Conservation (phyloP, 1,284 basidiomycete species). For the Cronartium quercuum region DNA sequence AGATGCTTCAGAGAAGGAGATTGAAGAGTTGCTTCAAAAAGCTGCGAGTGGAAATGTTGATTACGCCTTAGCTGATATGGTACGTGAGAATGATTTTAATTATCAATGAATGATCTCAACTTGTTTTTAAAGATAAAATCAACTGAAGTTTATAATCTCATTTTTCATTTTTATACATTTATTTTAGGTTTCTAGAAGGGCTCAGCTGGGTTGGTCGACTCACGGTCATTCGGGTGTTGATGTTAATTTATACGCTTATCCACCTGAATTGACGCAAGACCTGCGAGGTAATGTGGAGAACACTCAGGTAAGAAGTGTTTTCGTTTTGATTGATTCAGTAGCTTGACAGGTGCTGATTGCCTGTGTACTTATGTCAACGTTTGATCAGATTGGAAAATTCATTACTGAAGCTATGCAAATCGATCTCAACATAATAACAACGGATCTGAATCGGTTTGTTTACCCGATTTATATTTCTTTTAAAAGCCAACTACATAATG, state of each 20-base stretch:
- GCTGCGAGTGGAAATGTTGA: constrained; percentile 41
- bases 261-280: constrained; percentile 42
- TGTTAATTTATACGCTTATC: constrained; percentile 50
- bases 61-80: constrained; percentile 44
- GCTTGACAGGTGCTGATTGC: not conserved
- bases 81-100: constrained; percentile 22
- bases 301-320: constrained; percentile 44
- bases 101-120: too few species aligned
- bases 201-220: constrained; percentile 51
- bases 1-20: constrained; percentile 45
- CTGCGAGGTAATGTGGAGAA: constrained; percentile 50
- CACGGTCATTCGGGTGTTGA: constrained; percentile 52
- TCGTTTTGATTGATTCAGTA: constrained; percentile 15
- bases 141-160: too few species aligned
- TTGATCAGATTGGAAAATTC: constrained; percentile 44
- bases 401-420: constrained; percentile 43
- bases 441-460: constrained; percentile 33
- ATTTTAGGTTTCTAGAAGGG: constrained; percentile 45
- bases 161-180: not conserved
- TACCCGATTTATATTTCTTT: not conserved
- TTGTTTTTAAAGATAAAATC: too few species aligned
- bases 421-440: constrained; percentile 44
- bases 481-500: not conserved
- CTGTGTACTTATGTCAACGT: constrained; percentile 28
- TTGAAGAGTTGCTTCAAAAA: constrained; percentile 43